These are phyloP conservation scores for Exophiala sp. DNA, from an alignment of 2,329 filamentous ascomycete species.

Conservation along the genomic window DNA sequence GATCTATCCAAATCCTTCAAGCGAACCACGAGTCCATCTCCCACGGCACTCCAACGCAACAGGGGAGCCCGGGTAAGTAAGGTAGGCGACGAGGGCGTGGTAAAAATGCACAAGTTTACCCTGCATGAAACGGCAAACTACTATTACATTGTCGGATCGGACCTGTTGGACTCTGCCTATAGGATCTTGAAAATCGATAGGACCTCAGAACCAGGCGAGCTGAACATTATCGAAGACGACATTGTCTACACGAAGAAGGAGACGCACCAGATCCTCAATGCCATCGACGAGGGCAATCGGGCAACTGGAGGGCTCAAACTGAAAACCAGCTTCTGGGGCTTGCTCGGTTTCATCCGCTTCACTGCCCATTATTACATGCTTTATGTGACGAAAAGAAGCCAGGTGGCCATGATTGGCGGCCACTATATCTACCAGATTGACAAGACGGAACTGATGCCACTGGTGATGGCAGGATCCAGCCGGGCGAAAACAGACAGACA, in stretches of 20 bases:
- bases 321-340: slow-evolving; percentile 77
- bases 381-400: slow-evolving; percentile 89
- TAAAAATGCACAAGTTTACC: slow-evolving; percentile 90
- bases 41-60: slow-evolving; percentile 36
- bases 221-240: slow-evolving; percentile 87
- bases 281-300: slow-evolving; percentile 92
- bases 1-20: slow-evolving; percentile 42
- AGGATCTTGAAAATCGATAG: slow-evolving; percentile 92
- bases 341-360: slow-evolving; percentile 92
- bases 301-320: slow-evolving; percentile 82
- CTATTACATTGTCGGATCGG: slow-evolving; percentile 91
- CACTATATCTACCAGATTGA: slow-evolving; percentile 96
- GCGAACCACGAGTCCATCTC: slow-evolving; percentile 36
- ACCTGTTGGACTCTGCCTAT: slow-evolving; percentile 81
- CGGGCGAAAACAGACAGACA: slow-evolving; percentile 75
- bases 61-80: slow-evolving; percentile 34
- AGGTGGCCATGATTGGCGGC: slow-evolving; percentile 90
- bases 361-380: slow-evolving; percentile 97
- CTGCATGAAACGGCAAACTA: slow-evolving; percentile 89
- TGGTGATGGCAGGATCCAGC: slow-evolving; percentile 63
- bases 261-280: slow-evolving; percentile 86
- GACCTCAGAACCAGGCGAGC: slow-evolving; percentile 68
- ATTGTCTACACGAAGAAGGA: slow-evolving; percentile 88
- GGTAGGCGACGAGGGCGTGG: slow-evolving; percentile 42
- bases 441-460: slow-evolving; percentile 80